Percentiles rank a stretch among this genome's conserved stretches.
Evolutionary conservation across 441 rosid genomes (phyloP).

Genomic region (Pelargonium exstipulatum): DNA sequence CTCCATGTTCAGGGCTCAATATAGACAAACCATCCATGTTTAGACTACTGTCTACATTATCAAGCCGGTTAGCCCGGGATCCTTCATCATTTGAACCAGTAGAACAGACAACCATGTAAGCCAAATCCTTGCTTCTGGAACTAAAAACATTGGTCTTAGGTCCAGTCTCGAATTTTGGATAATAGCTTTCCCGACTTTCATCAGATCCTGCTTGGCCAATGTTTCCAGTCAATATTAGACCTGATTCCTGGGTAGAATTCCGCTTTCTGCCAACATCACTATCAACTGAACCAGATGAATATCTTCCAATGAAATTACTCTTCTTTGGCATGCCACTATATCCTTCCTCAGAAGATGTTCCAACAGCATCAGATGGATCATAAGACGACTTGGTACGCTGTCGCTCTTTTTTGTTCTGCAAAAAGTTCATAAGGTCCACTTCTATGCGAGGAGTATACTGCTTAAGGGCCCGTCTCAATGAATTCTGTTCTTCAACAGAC

Average conservation of each 20-base stretch:
- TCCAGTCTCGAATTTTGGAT: constrained; percentile 56
- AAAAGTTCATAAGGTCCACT: constrained; percentile 85
- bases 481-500: constrained; percentile 95
- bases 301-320: constrained; percentile 71
- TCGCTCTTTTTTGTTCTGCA: constrained; percentile 90
- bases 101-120: constrained; percentile 32
- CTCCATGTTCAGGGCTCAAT: constrained; percentile 37
- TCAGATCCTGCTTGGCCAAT: constrained; percentile 46
- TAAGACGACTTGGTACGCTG: constrained; percentile 75
- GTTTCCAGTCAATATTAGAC: constrained; percentile 38
- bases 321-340: constrained; percentile 55
- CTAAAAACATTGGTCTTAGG: constrained; percentile 37
- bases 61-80: constrained; percentile 36
- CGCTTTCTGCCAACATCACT: constrained; percentile 82
- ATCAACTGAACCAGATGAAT: constrained; percentile 73
- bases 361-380: constrained; percentile 81
- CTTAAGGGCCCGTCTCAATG: constrained; percentile 86
- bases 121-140: constrained; percentile 50
- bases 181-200: constrained; percentile 61
- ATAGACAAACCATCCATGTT: constrained; percentile 46
- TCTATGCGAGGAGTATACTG: constrained; percentile 96
- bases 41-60: constrained; percentile 44
- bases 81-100: constrained; percentile 37
- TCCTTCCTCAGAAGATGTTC: constrained; percentile 92
- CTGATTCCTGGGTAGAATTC: constrained; percentile 71